Percentiles rank a stretch among this genome's conserved stretches.
Conservation (phyloP, 495 filamentous ascomycete genomes). For the Amniculicola lignicola region DNA sequence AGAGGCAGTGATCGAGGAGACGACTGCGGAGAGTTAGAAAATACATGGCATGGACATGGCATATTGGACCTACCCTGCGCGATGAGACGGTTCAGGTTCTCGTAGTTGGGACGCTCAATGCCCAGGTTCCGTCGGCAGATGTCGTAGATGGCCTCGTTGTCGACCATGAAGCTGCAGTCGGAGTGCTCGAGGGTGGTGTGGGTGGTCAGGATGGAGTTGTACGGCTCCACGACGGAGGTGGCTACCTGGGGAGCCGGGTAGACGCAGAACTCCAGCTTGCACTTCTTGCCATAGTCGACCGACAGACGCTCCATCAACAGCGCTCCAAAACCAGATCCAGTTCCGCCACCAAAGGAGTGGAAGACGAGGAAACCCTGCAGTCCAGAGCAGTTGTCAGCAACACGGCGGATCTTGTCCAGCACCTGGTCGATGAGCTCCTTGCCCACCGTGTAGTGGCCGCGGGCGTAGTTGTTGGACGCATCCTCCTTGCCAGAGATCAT, state of each 20-base stretch:
- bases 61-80: slow-evolving; percentile 68
- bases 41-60: not conserved
- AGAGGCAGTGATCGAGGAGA: slow-evolving; percentile 97
- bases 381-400: slow-evolving; percentile 94
- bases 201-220: slow-evolving; percentile 98
- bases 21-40: slow-evolving; percentile 54
- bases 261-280: slow-evolving; percentile 98
- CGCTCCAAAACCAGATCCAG: slow-evolving; percentile 96
- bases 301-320: slow-evolving; percentile 97
- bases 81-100: slow-evolving; percentile 97
- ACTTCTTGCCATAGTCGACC: slow-evolving; percentile 98
- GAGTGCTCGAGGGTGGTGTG: slow-evolving; percentile 99
- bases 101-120: slow-evolving; percentile 93
- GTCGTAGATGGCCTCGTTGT: slow-evolving; percentile 99
- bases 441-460: slow-evolving; percentile 97
- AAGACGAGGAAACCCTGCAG: slow-evolving; percentile 98
- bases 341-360: slow-evolving; percentile 99
- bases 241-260: slow-evolving; percentile 96
- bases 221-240: slow-evolving; percentile 96
- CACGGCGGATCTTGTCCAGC: slow-evolving; percentile 90
- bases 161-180: slow-evolving; percentile 99
- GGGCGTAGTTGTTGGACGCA: slow-evolving; percentile 98
- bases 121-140: slow-evolving; percentile 97
- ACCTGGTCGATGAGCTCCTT: slow-evolving; percentile 98
- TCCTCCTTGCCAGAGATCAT: slow-evolving; percentile 99